A percentile compares a stretch with the other conserved stretches of the same genome.
Conservation (phyloP, 2,329 filamentous ascomycete species). For the Zalaria sp. region DNA sequence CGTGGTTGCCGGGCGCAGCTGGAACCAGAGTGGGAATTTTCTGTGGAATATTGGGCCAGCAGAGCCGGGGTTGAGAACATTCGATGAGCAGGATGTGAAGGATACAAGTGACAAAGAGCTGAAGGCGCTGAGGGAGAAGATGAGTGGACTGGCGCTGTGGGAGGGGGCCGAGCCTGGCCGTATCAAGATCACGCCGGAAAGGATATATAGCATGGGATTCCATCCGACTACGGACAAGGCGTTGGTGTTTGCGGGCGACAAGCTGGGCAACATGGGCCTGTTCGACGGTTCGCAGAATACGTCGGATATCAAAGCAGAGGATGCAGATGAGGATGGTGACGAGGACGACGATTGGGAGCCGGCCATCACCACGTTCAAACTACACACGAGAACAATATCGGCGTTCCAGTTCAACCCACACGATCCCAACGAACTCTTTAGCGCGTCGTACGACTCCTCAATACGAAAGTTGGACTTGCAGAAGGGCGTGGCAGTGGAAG, state of each 20-base stretch:
- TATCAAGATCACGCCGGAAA: slow-evolving; percentile 81
- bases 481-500: slow-evolving; percentile 64
- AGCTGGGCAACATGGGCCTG: slow-evolving; percentile 78
- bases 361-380: slow-evolving; percentile 77
- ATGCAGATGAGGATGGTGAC: slow-evolving; percentile 46
- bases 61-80: slow-evolving; percentile 70
- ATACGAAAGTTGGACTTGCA: slow-evolving; percentile 76
- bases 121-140: slow-evolving; percentile 57
- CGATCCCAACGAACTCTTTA: slow-evolving; percentile 63
- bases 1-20: slow-evolving; percentile 65
- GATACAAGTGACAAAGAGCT: slow-evolving; percentile 66
- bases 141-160: slow-evolving; percentile 67
- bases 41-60: slow-evolving; percentile 56
- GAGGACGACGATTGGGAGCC: slow-evolving; percentile 55
- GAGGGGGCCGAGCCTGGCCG: slow-evolving; percentile 67
- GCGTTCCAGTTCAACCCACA: slow-evolving; percentile 64
- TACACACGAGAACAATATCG: slow-evolving; percentile 77
- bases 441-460: slow-evolving; percentile 83
- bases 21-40: slow-evolving; percentile 53
- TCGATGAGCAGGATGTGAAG: slow-evolving; percentile 69
- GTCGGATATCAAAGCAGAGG: slow-evolving; percentile 25
- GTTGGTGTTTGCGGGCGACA: slow-evolving; percentile 85
- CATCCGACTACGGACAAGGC: slow-evolving; percentile 80
- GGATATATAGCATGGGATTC: slow-evolving; percentile 76
- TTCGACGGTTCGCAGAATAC: slow-evolving; percentile 71